Conservation (phyloP, 495 filamentous ascomycete species). For the Neurospora tetraspora region DNA sequence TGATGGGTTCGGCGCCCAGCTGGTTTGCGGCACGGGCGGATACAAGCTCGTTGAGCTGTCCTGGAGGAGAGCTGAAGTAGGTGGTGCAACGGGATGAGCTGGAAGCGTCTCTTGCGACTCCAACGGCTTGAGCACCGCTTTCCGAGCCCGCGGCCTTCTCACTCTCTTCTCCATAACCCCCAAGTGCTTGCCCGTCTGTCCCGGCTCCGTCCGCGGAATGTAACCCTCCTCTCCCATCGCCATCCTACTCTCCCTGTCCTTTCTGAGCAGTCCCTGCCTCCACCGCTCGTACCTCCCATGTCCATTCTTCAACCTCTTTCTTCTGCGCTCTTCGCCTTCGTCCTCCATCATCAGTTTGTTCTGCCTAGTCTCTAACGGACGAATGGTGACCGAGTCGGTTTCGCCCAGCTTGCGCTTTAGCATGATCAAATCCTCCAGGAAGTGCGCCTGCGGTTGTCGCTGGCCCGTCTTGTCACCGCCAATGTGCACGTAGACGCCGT, state of each 20-base stretch:
- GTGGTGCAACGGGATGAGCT: background rate
- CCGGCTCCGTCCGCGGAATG: constrained; percentile 8
- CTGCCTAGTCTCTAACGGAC: constrained; percentile 28
- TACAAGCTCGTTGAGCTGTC: background rate
- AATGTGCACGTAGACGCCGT: constrained; percentile 25
- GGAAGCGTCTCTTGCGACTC: background rate
- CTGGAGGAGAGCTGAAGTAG: too few species aligned
- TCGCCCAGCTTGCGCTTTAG: constrained; percentile 46
- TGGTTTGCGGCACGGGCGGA: background rate
- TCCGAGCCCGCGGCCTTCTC: background rate
- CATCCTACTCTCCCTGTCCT: constrained; percentile 3
- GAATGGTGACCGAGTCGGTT: constrained; percentile 42
- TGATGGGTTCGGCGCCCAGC: background rate
- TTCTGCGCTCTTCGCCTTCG: constrained; percentile 20
- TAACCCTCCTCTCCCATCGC: constrained; percentile 6
- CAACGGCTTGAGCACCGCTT: background rate
- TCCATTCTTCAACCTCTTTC: constrained; percentile 16
- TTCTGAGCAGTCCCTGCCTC: constrained; percentile 14
- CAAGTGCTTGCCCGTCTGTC: constrained; percentile 12
- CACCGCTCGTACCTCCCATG: constrained; percentile 16
- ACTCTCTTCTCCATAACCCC: background rate
- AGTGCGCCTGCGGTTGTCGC: constrained; percentile 33
- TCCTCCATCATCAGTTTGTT: constrained; percentile 23
- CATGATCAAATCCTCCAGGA: constrained; percentile 34
- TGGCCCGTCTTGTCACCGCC: constrained; percentile 25